Evolutionary conservation across 2,329 filamentous ascomycete species (phyloP).

Genomic region (Verticillium nonalfalfae): DNA sequence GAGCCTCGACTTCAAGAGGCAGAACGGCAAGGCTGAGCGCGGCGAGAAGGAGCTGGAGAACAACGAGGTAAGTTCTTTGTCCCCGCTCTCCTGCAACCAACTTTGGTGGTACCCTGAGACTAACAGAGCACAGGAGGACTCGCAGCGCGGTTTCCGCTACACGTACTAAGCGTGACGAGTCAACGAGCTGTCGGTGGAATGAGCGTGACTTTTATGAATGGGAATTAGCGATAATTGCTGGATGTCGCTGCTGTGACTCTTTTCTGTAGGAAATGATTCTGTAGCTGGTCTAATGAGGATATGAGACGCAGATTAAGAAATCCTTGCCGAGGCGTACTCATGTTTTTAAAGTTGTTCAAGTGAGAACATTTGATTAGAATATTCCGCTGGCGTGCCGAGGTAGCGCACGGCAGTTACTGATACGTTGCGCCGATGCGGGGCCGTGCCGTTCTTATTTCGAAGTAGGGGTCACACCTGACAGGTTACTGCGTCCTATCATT

Average conservation of each 20-base stretch:
- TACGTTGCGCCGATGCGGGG: neutral
- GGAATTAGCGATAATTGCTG: neutral
- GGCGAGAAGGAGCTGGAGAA: conserved; percentile 46
- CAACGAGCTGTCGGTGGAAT: neutral
- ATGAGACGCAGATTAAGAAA: no score
- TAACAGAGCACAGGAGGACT: conserved; percentile 7
- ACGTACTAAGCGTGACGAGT: conserved; percentile 17
- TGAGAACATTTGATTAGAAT: neutral
- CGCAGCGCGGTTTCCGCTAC: conserved; percentile 23
- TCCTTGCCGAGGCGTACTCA: no score
- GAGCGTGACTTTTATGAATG: neutral
- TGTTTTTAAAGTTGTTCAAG: no score
- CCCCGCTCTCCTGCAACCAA: neutral
- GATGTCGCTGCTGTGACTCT: neutral
- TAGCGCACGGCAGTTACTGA: neutral
- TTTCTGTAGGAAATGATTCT: neutral
- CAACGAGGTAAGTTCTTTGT: conserved; percentile 33
- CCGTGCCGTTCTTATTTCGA: neutral
- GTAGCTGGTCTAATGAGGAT: neutral
- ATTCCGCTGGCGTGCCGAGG: neutral
- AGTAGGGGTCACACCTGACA: neutral
- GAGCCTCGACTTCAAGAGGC: conserved; percentile 31
- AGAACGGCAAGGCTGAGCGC: conserved; percentile 45
- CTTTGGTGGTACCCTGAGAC: neutral
- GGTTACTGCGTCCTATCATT: neutral